These are phyloP conservation scores for Pythium vanterpoolii DNA, from an alignment of 352 stramenopile genomes.

Conservation along the genomic window DNA sequence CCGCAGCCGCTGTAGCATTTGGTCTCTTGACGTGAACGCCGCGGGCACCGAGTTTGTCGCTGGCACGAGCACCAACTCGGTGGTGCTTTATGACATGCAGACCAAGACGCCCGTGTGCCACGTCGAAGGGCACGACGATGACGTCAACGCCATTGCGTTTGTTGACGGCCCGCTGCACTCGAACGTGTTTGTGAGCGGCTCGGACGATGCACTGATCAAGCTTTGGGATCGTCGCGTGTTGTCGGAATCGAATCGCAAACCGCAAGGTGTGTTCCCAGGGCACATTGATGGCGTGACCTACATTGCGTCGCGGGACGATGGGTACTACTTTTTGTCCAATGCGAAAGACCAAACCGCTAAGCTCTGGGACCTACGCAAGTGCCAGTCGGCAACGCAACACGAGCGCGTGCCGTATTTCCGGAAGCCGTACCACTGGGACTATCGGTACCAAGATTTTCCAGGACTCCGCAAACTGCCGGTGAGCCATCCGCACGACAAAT, in stretches of 20 bases:
- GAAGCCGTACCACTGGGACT: conserved; percentile 73
- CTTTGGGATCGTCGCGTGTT: conserved; percentile 82
- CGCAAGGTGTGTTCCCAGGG: conserved; percentile 76
- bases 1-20: conserved; percentile 66
- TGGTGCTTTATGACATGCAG: conserved; percentile 82
- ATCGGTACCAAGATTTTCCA: conserved; percentile 78
- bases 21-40: conserved; percentile 75
- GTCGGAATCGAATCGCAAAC: conserved; percentile 63
- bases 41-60: conserved; percentile 80
- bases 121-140: conserved; percentile 64
- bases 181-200: conserved; percentile 85
- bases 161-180: conserved; percentile 75
- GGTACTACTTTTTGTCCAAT: conserved; percentile 89
- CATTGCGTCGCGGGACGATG: conserved; percentile 79
- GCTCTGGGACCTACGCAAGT: conserved; percentile 85
- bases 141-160: conserved; percentile 85
- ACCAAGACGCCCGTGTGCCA: conserved; percentile 65
- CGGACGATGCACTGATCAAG: conserved; percentile 82
- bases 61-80: conserved; percentile 65
- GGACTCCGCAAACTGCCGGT: conserved; percentile 49
- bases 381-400: conserved; percentile 45
- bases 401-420: conserved; percentile 40
- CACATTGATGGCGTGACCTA: conserved; percentile 83
- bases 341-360: conserved; percentile 82
- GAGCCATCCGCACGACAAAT: conserved; percentile 68